These are phyloP conservation scores for Ophiocordyceps sinensis DNA, from an alignment of 2,329 filamentous ascomycete species.

Conservation along the genomic window DNA sequence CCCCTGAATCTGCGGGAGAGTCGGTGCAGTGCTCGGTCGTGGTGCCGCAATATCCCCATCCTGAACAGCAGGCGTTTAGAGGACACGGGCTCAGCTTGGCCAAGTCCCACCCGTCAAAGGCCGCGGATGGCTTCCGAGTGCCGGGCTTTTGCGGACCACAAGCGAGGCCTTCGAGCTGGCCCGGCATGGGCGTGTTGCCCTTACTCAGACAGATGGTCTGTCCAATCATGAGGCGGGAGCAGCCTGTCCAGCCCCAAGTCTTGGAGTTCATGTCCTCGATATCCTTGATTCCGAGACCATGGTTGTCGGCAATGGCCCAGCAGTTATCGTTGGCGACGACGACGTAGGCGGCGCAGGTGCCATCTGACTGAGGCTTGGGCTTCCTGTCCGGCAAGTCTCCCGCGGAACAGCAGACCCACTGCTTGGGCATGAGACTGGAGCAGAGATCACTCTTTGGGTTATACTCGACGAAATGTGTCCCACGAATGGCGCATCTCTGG, in stretches of 20 bases:
- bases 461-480: neutral
- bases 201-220: neutral
- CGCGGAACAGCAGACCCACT: too few relatives aligned
- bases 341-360: too few relatives aligned
- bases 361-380: too few relatives aligned
- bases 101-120: conserved; percentile 14
- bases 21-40: conserved; percentile 27
- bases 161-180: conserved; percentile 9
- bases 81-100: conserved; percentile 30
- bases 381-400: too few relatives aligned
- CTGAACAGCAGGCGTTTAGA: conserved; percentile 25
- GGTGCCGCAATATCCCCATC: conserved; percentile 29
- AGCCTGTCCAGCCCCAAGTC: conserved; percentile 24
- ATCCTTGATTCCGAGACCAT: neutral
- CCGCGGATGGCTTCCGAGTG: conserved; percentile 14
- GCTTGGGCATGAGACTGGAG: too few relatives aligned
- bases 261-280: conserved; percentile 21
- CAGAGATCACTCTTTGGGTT: neutral
- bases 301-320: neutral
- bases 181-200: conserved; percentile 10
- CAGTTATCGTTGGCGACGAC: too few relatives aligned
- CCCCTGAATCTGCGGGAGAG: conserved; percentile 12
- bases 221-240: conserved; percentile 16
- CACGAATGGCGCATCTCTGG: neutral
- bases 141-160: conserved; percentile 30